A percentile compares a stretch with the other conserved stretches of the same genome.
phyloP scores from a whole-genome alignment of 495 filamentous ascomycete species.

The Corynascus novoguineensis region DNA sequence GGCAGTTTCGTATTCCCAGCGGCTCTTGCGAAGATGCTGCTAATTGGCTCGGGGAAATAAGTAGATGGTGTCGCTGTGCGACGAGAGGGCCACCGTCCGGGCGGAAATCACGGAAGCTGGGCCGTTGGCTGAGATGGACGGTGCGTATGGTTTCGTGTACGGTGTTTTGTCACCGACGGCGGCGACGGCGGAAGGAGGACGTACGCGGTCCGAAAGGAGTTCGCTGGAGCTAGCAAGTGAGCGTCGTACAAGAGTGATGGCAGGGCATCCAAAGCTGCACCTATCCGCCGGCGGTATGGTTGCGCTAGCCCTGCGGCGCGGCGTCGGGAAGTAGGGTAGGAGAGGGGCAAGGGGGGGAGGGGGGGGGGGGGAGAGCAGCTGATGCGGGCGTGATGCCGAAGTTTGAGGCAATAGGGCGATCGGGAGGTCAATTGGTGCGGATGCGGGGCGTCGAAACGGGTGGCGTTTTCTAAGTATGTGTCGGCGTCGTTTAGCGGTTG shows the following conservation, averaged over 20 bases:
- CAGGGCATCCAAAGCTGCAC: slow-evolving; percentile 30
- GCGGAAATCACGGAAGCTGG: slow-evolving; percentile 33
- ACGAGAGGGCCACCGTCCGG: slow-evolving; percentile 35
- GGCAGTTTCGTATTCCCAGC: slow-evolving; percentile 34
- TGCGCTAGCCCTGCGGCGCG: slow-evolving; percentile 27
- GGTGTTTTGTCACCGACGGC: slow-evolving; percentile 12
- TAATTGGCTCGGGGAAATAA: slow-evolving; percentile 44
- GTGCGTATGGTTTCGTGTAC: slow-evolving; percentile 16
- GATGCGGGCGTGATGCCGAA: neutral
- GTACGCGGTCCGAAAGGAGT: slow-evolving; percentile 15
- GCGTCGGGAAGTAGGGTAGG: too few relatives aligned
- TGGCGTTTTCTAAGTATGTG: slow-evolving; percentile 4
- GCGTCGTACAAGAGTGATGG: slow-evolving; percentile 26
- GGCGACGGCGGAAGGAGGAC: slow-evolving; percentile 45
- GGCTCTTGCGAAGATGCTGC: slow-evolving; percentile 15
- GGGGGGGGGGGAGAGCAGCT: slow-evolving; percentile 7
- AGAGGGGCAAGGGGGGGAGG: too few relatives aligned
- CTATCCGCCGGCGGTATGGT: slow-evolving; percentile 31
- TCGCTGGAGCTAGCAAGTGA: slow-evolving; percentile 21
- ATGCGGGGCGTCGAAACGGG: slow-evolving; percentile 16
- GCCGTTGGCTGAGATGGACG: slow-evolving; percentile 26
- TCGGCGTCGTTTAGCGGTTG: slow-evolving; percentile 3
- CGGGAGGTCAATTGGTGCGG: slow-evolving; percentile 17
- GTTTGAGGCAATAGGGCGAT: neutral
- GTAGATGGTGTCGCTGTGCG: slow-evolving; percentile 40